Conservation (phyloP, 2,329 filamentous ascomycete species). For the Dactylellina leptospora region DNA sequence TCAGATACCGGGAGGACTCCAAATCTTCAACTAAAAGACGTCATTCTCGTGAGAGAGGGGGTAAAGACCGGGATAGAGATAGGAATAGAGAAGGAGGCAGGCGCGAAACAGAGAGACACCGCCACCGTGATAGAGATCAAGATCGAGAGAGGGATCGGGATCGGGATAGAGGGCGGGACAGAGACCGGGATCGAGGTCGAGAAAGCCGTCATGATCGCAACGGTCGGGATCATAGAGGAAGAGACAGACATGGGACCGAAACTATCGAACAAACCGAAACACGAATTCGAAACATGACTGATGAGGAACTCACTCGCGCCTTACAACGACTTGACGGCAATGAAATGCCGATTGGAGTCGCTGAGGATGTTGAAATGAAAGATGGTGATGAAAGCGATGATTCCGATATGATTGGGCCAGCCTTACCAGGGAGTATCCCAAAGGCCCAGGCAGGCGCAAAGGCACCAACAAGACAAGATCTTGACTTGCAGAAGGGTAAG, state of each 20-base stretch:
- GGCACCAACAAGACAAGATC: conserved; percentile 77
- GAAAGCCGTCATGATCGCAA: conserved; percentile 15
- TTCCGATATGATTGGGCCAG: conserved; percentile 68
- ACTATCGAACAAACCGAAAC: conserved; percentile 21
- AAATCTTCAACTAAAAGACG: conserved; percentile 19
- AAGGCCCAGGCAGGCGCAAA: conserved; percentile 64
- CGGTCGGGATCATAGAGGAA: conserved; percentile 17
- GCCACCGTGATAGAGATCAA: conserved; percentile 17
- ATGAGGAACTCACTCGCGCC: conserved; percentile 39
- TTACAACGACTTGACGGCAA: conserved; percentile 31
- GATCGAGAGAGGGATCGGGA: conserved; percentile 25
- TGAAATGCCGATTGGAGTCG: conserved; percentile 32
- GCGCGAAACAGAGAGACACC: conserved; percentile 39
- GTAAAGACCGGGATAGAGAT: conserved; percentile 26
- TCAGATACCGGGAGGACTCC: conserved; percentile 17
- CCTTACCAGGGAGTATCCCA: conserved; percentile 57
- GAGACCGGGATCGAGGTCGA: neutral
- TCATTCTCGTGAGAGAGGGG: conserved; percentile 11
- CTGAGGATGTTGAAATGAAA: conserved; percentile 25
- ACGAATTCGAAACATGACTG: conserved; percentile 42
- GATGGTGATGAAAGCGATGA: conserved; percentile 62
- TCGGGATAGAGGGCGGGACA: neutral
- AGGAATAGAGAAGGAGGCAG: conserved; percentile 27
- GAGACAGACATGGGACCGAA: conserved; percentile 12
- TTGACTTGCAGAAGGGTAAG: conserved; percentile 66